Base-by-base conservation (phyloP, 2,329 filamentous ascomycete species). In the Aspergillus ochraceoroseus region DNA sequence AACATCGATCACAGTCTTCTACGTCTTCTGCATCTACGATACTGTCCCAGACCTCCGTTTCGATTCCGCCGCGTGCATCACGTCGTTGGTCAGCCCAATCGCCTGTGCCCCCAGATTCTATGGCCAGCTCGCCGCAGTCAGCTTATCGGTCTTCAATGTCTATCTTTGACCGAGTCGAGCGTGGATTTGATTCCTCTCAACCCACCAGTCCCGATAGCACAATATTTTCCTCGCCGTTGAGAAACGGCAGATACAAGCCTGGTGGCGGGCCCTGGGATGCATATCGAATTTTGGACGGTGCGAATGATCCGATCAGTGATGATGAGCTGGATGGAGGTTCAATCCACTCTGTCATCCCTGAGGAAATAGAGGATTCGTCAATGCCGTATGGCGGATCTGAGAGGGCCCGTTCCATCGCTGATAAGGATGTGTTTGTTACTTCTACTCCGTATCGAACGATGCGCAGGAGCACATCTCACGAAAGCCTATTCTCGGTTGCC, bases 401-500 rank as follows among this genome's bases (percentile, higher is more conserved):
- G n/a, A n/a, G n/a, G n/a, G n/a, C n/a, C n/a, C n/a, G n/a, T n/a
- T n/a, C n/a, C n/a, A n/a, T 12, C 7, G 25, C 44, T 20, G 35
- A 47, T 14, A 47, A 52, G 4, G 56, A 56, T 38, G 47, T 59
- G 2, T 53, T 60, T 14, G 51, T 52, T 8, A 46, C 51, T 11
- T 52, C 54, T 13, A 43, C 51, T 18, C 56, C 52, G 28, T 57
- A 51, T 63, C 69, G 66, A 38, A 63, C 65, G 2, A 64, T 89
- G 3, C 83, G 79, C 27, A 81, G 83, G 20, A 74, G 80, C 2
- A 60, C 80, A 2, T 95, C 89, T 1, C 87, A 94, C 53, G 89
- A 95, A 60, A 94, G 87, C 12, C 82, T 95, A 46, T 77, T 95
- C 52, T 95, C 89, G 0, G 76, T 95, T 1, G 79, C 82, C 0